Evolutionary conservation across 2,329 filamentous ascomycete genomes (phyloP).

Genomic region (Parastagonospora nodorum): DNA sequence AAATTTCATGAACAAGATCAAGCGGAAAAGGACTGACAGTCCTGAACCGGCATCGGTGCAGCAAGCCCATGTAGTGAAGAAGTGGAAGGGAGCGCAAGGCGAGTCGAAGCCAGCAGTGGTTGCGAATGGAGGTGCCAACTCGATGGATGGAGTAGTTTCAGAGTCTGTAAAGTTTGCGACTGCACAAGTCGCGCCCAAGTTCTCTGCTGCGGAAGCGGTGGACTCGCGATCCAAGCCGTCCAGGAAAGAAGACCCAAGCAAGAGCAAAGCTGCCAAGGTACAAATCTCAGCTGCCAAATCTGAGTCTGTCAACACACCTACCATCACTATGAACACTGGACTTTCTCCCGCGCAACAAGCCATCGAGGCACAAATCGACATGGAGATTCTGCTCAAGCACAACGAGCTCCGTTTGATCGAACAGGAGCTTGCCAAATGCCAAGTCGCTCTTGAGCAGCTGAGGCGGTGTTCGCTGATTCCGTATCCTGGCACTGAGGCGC

Average conservation of each 20-base stretch:
- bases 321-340: constrained; percentile 32
- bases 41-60: constrained; percentile 45
- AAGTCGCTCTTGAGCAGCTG: constrained; percentile 89
- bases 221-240: constrained; percentile 33
- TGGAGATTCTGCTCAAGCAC: constrained; percentile 93
- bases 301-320: constrained; percentile 26
- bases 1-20: constrained; percentile 56
- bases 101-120: constrained; percentile 33
- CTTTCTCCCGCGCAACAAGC: constrained; percentile 66
- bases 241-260: constrained; percentile 36
- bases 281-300: constrained; percentile 29
- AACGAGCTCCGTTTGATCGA: constrained; percentile 92
- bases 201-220: constrained; percentile 26
- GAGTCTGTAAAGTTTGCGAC: constrained; percentile 19
- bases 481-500: constrained; percentile 74
- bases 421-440: constrained; percentile 94
- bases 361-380: constrained; percentile 84
- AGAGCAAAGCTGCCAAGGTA: constrained; percentile 31
- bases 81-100: constrained; percentile 44
- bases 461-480: constrained; percentile 91
- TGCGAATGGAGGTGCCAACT: constrained; percentile 14
- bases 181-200: constrained; percentile 18
- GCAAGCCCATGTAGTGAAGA: constrained; percentile 45
- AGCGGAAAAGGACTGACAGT: constrained; percentile 63
- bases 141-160: constrained; percentile 22